Conservation (phyloP, 1,284 basidiomycete species). For the Apiotrichum montevideense region DNA sequence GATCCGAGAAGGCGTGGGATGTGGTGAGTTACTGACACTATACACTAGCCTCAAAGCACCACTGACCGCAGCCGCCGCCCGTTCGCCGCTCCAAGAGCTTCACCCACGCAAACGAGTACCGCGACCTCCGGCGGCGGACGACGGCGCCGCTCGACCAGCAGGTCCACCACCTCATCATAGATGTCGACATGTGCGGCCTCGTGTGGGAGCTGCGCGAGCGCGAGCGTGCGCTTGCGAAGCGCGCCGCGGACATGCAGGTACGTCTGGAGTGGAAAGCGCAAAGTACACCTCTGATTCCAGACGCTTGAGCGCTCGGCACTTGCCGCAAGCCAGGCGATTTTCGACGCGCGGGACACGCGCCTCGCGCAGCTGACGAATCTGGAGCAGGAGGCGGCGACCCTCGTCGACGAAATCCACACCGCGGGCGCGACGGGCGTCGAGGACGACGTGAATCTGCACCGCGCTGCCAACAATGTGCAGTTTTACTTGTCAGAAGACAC, state of each 20-base stretch:
- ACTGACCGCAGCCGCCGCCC: background rate
- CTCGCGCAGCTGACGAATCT: background rate
- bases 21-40: background rate
- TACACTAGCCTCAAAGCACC: background rate
- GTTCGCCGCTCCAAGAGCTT: conserved; percentile 12
- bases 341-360: conserved; percentile 20
- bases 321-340: conserved; percentile 23
- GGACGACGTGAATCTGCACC: conserved; percentile 24
- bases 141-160: conserved; percentile 20
- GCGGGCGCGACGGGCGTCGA: conserved; percentile 18
- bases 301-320: conserved; percentile 11
- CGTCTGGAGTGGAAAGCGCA: background rate
- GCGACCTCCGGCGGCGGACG: background rate
- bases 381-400: background rate
- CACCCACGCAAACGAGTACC: conserved; percentile 18
- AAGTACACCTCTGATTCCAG: background rate
- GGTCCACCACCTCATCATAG: conserved; percentile 11
- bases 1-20: background rate
- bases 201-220: conserved; percentile 29
- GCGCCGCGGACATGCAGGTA: conserved; percentile 33
- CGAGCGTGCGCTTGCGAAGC: conserved; percentile 26
- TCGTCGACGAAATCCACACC: conserved; percentile 17
- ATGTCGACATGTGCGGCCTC: conserved; percentile 35
- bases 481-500: conserved; percentile 37
- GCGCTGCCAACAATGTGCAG: conserved; percentile 27